Percentiles rank a stretch among this genome's conserved stretches.
phyloP scores from a whole-genome alignment of 202 grass and related monocot species.

The Cymbopogon flexuosus region DNA sequence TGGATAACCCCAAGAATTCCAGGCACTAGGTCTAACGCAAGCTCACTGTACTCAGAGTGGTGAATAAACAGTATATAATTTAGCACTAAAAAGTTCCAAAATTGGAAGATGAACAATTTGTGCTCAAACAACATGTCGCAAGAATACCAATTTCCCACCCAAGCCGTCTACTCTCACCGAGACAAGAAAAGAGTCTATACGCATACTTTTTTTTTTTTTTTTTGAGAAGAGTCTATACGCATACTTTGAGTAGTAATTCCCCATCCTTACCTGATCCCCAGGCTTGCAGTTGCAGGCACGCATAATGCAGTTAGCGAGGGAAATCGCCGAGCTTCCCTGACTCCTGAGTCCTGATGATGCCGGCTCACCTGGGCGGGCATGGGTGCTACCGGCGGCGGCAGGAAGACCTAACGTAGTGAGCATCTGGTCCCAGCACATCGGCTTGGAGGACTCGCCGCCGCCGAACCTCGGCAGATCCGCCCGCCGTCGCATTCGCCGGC shows the following conservation, averaged over 20 bases:
- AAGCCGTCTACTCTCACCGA: background rate
- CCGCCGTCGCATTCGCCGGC: background rate
- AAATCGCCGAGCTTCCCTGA: background rate
- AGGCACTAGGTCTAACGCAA: background rate
- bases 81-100: background rate
- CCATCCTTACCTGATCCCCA: background rate
- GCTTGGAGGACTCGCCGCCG: background rate
- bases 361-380: constrained; percentile 22
- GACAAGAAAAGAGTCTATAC: background rate
- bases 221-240: no score
- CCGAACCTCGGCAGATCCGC: background rate
- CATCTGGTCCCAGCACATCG: background rate
- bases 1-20: no score
- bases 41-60: background rate
- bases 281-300: background rate
- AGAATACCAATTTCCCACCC: background rate
- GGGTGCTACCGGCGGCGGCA: constrained; percentile 17
- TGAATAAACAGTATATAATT: background rate
- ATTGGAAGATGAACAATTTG: background rate
- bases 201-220: no score
- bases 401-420: background rate
- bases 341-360: constrained; percentile 42
- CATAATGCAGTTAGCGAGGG: constrained; percentile 26
- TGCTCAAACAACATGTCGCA: background rate
- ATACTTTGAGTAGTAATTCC: background rate